Evolutionary conservation across 2,329 filamentous ascomycete species (phyloP), one percentile per base, ranked within the genome.

Genomic region (Penicillium sp.): DNA sequence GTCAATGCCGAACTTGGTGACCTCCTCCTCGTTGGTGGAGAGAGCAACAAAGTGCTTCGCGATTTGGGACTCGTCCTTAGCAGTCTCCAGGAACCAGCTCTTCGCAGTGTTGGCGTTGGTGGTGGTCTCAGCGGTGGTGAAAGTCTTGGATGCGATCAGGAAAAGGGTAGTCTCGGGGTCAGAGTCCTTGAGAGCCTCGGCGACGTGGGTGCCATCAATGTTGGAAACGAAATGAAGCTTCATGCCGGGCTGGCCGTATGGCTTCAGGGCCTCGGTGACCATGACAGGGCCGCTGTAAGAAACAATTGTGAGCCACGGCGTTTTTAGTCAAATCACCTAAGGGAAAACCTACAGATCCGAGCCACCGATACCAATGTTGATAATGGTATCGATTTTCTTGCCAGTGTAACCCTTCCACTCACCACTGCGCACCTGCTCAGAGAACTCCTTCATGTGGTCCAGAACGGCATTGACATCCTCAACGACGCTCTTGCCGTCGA

Each of bases 1-100:
- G 79, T 97, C 93, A 68, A 99, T 99, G 61, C 94, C 94, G 68
- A 99, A 99, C 82, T 97, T 97, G 78, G 89, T 91, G 56, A 99
- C 94, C 80, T 97, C 93, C 47, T 80, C 74, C 78, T 93, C 89
- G 78, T 99, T 99, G 74, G 94, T 99, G 43, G 94, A 97, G 46
- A 99, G 85, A 39, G 94, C 94, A 51, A 97, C 94, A 70, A 99
- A 99, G 83, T 99, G 94, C 84, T 97, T 99, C 64, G 94, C 91
- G 64, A 99, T 95, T 60, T 84, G 78, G 17, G 74, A 68, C 51
- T 82, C 75, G 23, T 96, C 88, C 85, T 86, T 94, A 78, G 83
- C 88, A 74, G 72, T 86, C 78, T 95, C 82, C 63, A 97, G 83
- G 85, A 99, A 99, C 94, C 94, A 99, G 46, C 82, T 77, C 84